Conservation (phyloP, 306 rosid species). For the Psophocarpus tetragonolobus region DNA sequence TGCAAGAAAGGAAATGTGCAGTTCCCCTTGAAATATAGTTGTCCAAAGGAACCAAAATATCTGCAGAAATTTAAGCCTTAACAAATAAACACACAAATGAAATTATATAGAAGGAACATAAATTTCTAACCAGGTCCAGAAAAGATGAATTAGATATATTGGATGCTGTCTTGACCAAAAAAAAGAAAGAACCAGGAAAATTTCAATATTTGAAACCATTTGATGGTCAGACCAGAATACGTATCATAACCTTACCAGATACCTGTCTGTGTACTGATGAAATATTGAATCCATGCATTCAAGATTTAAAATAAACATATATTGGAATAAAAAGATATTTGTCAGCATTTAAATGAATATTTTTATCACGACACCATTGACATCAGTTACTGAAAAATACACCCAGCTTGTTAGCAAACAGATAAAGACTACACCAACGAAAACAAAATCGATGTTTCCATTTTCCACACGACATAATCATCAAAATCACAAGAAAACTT, state of each 20-base stretch:
- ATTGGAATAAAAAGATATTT: background rate
- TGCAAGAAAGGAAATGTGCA: conserved; percentile 76
- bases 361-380: background rate
- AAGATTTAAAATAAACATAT: background rate
- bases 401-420: background rate
- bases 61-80: conserved; percentile 41
- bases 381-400: background rate
- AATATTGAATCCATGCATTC: background rate
- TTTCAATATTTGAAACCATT: background rate
- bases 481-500: background rate
- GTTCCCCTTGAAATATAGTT: conserved; percentile 91
- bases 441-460: background rate
- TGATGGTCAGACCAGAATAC: background rate
- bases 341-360: no score
- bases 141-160: background rate
- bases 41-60: conserved; percentile 94
- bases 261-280: background rate
- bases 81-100: background rate
- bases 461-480: background rate
- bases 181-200: no score
- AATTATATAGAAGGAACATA: background rate
- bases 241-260: background rate
- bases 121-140: conserved; percentile 12
- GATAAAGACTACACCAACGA: background rate
- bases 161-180: background rate